Conservation (phyloP, 306 rosid genomes). For the Cicer chorassanicum region DNA sequence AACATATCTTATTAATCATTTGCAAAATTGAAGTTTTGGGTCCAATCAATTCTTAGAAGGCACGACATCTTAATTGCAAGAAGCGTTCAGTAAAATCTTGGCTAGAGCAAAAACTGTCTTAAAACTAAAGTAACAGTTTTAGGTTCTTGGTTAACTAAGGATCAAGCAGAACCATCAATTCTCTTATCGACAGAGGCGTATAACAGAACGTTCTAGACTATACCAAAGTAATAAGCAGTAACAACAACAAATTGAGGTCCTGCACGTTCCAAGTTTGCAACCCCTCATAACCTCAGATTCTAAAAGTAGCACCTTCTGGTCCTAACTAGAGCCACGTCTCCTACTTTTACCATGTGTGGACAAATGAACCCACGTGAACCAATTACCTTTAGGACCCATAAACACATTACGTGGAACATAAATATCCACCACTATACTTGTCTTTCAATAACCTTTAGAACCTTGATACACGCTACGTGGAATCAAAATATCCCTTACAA, state of each 20-base stretch:
- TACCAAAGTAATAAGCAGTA: not conserved
- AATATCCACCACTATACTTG: conserved; percentile 49
- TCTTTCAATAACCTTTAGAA: conserved; percentile 42
- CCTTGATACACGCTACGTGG: conserved; percentile 42
- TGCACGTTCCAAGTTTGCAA: not conserved
- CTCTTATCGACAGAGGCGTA: not conserved
- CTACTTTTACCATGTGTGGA: conserved; percentile 43
- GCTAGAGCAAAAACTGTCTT: not conserved
- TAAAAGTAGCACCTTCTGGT: not conserved
- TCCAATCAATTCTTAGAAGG: too few relatives aligned
- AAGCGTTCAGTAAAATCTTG: not conserved
- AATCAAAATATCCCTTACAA: conserved; percentile 49
- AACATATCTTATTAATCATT: too few relatives aligned
- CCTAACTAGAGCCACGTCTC: conserved; percentile 46
- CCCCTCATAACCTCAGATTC: conserved; percentile 33
- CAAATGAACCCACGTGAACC: conserved; percentile 56
- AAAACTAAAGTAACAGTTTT: not conserved
- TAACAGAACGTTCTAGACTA: conserved; percentile 30
- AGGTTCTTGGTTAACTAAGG: not conserved
- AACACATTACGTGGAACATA: conserved; percentile 47
- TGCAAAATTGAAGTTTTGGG: too few relatives aligned
- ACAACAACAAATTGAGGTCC: conserved; percentile 17
- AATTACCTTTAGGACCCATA: conserved; percentile 40
- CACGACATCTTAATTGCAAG: not conserved
- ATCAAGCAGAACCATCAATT: not conserved